Evolutionary conservation across 345 rosid genomes (phyloP).

Genomic region (Arabidopsis thaliana): DNA sequence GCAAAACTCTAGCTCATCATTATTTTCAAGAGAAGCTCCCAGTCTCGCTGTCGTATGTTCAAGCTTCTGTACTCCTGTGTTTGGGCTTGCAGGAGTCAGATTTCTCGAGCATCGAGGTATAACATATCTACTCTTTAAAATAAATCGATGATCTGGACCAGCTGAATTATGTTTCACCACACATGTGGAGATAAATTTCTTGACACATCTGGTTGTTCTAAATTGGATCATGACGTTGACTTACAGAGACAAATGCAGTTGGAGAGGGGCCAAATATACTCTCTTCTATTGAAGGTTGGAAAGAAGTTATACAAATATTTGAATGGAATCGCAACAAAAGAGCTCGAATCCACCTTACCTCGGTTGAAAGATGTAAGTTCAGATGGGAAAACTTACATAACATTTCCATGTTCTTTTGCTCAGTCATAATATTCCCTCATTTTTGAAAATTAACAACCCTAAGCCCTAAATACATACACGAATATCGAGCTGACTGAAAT

Average conservation of each 20-base stretch:
- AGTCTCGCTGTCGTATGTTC: conserved; percentile 69
- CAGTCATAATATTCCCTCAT: conserved; percentile 4
- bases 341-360: conserved; percentile 65
- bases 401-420: conserved; percentile 18
- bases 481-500: conserved; percentile 15
- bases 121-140: conserved; percentile 18
- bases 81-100: conserved; percentile 83
- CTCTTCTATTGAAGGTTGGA: conserved; percentile 73
- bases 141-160: neutral
- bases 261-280: conserved; percentile 71
- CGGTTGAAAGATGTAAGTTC: conserved; percentile 80
- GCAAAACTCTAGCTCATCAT: conserved; percentile 69
- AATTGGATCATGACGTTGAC: conserved; percentile 22
- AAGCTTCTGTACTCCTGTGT: conserved; percentile 84
- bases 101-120: conserved; percentile 72
- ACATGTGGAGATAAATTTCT: conserved; percentile 11
- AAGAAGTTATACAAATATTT: conserved; percentile 76
- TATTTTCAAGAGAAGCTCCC: conserved; percentile 90
- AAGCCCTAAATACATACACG: neutral
- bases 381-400: neutral
- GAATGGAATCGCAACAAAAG: conserved; percentile 62
- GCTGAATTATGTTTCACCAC: conserved; percentile 10
- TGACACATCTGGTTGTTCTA: conserved; percentile 24
- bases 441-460: neutral
- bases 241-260: conserved; percentile 87